Evolutionary conservation across 768 basidiomycete species (phyloP).

Genomic region (Lactarius psammicola): DNA sequence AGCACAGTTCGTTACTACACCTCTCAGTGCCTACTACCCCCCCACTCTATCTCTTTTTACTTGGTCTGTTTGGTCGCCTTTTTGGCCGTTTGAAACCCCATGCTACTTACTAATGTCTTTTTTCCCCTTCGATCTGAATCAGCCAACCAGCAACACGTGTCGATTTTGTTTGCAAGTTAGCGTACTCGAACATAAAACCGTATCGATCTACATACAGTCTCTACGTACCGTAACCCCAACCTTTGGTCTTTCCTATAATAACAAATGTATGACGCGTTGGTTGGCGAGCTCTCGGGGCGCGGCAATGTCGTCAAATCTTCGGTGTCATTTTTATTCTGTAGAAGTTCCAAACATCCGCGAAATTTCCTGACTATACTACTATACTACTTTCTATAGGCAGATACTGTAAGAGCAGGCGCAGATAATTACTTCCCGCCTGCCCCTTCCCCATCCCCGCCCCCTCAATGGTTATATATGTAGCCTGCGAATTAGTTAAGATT

Average conservation of each 20-base stretch:
- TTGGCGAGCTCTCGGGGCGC: background rate
- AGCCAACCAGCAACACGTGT: background rate
- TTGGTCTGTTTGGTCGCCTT: background rate
- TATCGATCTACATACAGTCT: background rate
- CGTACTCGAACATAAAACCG: slow-evolving; percentile 9
- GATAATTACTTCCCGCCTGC: background rate
- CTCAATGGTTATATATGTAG: background rate
- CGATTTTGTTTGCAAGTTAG: background rate
- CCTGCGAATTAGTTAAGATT: background rate
- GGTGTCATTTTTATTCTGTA: background rate
- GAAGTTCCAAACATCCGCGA: background rate
- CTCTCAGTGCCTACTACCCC: background rate
- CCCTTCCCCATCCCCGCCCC: background rate
- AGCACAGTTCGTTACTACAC: background rate
- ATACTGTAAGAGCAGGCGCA: background rate
- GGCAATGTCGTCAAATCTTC: background rate
- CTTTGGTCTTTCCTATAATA: slow-evolving; percentile 17
- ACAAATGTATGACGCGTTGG: background rate
- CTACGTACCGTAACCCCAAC: background rate
- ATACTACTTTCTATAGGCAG: background rate
- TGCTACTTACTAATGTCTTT: slow-evolving; percentile 4
- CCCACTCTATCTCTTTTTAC: background rate
- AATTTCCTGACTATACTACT: background rate
- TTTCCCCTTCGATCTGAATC: background rate
- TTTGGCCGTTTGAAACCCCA: background rate